These are phyloP conservation scores for Cyathus striatus DNA, from an alignment of 768 basidiomycete genomes.

Conservation along the genomic window DNA sequence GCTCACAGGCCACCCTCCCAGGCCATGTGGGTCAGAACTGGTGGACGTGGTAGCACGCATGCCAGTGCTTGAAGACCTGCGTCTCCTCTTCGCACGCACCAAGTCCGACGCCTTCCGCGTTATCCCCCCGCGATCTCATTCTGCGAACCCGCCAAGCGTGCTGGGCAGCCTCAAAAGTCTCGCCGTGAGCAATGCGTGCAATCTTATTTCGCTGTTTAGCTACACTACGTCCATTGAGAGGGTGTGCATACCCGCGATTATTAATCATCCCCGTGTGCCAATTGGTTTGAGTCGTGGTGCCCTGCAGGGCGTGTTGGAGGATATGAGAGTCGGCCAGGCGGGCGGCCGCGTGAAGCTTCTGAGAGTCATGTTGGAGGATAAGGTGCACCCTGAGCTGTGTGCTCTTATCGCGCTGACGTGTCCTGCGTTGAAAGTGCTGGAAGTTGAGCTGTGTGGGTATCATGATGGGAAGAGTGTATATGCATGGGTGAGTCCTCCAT, in stretches of 20 bases:
- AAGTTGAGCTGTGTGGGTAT: constrained; percentile 38
- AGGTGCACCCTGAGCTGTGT: constrained; percentile 26
- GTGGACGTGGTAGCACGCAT: constrained; percentile 27
- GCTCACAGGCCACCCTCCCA: constrained; percentile 32
- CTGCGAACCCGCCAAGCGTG: constrained; percentile 14
- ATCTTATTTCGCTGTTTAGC: constrained; percentile 20
- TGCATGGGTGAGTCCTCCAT: constrained; percentile 28
- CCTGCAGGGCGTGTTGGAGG: constrained; percentile 24
- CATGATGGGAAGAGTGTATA: constrained; percentile 31
- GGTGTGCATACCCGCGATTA: constrained; percentile 30
- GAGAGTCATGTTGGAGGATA: constrained; percentile 35
- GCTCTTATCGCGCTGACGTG: constrained; percentile 24
- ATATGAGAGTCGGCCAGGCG: constrained; percentile 17
- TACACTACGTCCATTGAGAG: constrained; percentile 24
- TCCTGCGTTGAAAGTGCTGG: constrained; percentile 29
- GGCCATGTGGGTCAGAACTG: constrained; percentile 16
- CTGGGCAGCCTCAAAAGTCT: constrained; percentile 25
- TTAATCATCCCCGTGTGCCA: constrained; percentile 28
- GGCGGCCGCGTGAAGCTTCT: constrained; percentile 17
- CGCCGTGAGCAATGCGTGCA: constrained; percentile 33
- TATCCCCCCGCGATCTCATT: constrained; percentile 13
- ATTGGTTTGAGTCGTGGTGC: constrained; percentile 26
- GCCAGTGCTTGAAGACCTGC: constrained; percentile 26
- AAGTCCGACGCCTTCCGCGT: constrained; percentile 22
- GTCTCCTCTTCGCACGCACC: constrained; percentile 26